Conservation (phyloP, 371 early-diverging fungal genomes). For the Lichtheimia ramosa region DNA sequence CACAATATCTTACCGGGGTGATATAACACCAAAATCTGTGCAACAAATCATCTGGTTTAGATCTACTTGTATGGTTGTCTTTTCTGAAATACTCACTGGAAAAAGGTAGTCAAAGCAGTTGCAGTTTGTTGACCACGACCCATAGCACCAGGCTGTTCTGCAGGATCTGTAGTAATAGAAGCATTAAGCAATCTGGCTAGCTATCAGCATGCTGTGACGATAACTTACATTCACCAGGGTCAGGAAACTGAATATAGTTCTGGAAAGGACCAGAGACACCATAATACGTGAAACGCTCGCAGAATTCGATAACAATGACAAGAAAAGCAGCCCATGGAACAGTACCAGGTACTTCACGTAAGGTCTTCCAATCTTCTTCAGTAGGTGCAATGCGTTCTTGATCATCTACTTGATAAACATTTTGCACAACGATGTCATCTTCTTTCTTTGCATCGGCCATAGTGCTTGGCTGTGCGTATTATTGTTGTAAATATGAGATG, state of each 20-base stretch:
- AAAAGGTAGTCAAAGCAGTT: constrained; percentile 73
- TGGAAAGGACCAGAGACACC: constrained; percentile 65
- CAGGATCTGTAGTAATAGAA: constrained; percentile 32
- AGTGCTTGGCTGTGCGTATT: no score
- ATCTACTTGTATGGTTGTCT: neutral
- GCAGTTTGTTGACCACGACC: constrained; percentile 57
- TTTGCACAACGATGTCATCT: no score
- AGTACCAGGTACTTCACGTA: constrained; percentile 21
- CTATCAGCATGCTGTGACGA: neutral
- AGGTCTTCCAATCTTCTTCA: constrained; percentile 41
- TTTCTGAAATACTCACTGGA: constrained; percentile 34
- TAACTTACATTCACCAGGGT: constrained; percentile 35
- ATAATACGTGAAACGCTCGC: constrained; percentile 78
- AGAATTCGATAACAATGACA: constrained; percentile 72
- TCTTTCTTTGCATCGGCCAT: no score
- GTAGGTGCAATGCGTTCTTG: constrained; percentile 36
- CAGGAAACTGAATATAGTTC: constrained; percentile 59
- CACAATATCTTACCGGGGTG: constrained; percentile 44
- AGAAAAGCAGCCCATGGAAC: constrained; percentile 58
- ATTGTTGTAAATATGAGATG: no score
- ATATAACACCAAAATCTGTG: constrained; percentile 72
- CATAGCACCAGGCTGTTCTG: constrained; percentile 47
- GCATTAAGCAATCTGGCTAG: neutral
- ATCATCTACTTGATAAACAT: neutral
- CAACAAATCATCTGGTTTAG: neutral